Evolutionary conservation across 345 rosid species (phyloP), one percentile per base, ranked within the genome.

Genomic region (Noccaea bulbosa): DNA sequence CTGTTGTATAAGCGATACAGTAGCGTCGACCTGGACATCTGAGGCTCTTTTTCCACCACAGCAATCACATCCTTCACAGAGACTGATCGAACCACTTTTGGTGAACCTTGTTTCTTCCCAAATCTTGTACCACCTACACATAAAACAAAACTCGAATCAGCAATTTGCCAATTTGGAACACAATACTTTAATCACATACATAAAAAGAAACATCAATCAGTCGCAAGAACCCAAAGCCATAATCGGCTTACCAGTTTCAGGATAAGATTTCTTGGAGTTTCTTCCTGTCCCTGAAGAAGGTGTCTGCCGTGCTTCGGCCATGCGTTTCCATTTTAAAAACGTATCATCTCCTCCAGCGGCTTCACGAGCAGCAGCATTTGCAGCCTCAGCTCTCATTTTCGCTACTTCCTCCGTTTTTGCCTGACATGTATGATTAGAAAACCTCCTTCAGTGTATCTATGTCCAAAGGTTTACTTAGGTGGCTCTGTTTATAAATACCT

Each of bases 301-400:
- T 84, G 83, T 86, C 80, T 87, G 89, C 50, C 90, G 90, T 1
- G 86, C 93, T 84, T 89, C 94, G 61, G 93, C 99, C 96, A 88
- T 88, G 59, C 86, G 84, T 78, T 88, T 96, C 99, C 98, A 91
- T 84, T 89, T 94, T n/a, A 86, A 85, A 46, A 88, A 60, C 89
- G 76, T 59, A 82, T 91, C 88, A 66, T 84, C 89, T 71, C 93
- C 99, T 65, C 99, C 96, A 65, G 81, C 84, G 72, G 97, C 97
- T 69, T 87, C 92, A 64, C 82, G 85, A 32, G 91, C 99, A 78
- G 96, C 95, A 78, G 83, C 92, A 72, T 91, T 94, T 79, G 99
- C 96, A 74, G 94, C 99, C 11, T 88, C 86, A 17, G 96, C 69
- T 81, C 93, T 91, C 97, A 80, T 78, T 81, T 89, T 84, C 76